Evolutionary conservation across 2,329 filamentous ascomycete genomes (phyloP), one percentile per base, ranked within the genome.

Genomic region (Samsoniella hepiali): DNA sequence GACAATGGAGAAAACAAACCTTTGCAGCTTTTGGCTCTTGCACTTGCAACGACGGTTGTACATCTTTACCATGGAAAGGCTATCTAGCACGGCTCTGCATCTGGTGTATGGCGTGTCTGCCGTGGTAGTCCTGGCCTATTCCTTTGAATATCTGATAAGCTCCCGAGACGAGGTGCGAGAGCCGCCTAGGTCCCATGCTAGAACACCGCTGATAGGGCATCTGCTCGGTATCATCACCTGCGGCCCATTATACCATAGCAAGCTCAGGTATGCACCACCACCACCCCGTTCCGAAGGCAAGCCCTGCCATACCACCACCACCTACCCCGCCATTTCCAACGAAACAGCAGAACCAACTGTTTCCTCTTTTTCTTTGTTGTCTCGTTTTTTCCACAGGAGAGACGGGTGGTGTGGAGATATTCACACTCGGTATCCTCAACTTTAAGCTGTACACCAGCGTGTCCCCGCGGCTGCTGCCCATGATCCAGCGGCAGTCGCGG

Each of bases 371-470:
- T 34, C 34, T 34, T 34, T 34, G 22, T 22, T 22, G 15, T 45
- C 42, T 45, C 42, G 1, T 34, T 34, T 9, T 9, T 34, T 34
- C 34, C 9, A 6, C 9, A 40, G 38, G 38, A 40, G 38, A 15
- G 15, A 13, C 38, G 15, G 22, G 15, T 15, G 38, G 15, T 15
- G 38, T 40, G 3, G 38, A 40, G 10, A 49, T 74, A 6, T 74
- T 69, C 31, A 72, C 70, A 0, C 58, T 74, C 22, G 65, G 62
- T 10, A 68, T 72, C 31, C 65, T 73, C 58, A 68, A 67, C 55
- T 66, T 69, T 5, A 73, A 73, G 17, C 65, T 74, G 44, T 74
- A 74, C 59, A 65, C 73, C 11, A 63, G 66, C 54, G 68, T 70
- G 29, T 68, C 71, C 1, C 64, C 61, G 4, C 71, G 70, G 3